Evolutionary conservation across 139 green algal species (phyloP).

Genomic region (Volvox africanus): DNA sequence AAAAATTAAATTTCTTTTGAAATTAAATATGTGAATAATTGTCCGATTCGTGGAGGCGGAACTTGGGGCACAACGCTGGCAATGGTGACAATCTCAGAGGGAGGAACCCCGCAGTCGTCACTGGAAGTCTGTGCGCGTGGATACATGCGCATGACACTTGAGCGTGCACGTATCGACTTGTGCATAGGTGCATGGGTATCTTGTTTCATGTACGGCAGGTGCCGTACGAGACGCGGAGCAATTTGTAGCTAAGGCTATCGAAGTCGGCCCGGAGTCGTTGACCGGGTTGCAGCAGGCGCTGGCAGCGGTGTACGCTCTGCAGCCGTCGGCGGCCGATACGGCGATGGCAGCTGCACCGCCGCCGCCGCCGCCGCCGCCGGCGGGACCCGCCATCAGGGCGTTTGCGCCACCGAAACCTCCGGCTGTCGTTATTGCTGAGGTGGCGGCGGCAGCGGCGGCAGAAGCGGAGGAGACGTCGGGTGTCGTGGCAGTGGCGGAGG

Average conservation of each 20-base stretch:
- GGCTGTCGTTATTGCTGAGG: neutral
- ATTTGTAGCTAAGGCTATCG: neutral
- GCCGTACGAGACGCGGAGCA: conserved; percentile 13
- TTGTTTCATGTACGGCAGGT: conserved; percentile 1
- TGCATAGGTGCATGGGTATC: too few relatives aligned
- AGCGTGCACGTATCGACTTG: too few relatives aligned
- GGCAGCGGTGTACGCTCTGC: conserved; percentile 1
- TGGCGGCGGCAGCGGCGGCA: conserved; percentile 17
- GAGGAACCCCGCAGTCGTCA: too few relatives aligned
- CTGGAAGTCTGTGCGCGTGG: too few relatives aligned
- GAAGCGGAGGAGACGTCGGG: neutral
- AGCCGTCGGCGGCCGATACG: neutral
- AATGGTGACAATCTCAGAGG: too few relatives aligned
- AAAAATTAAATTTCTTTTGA: too few relatives aligned
- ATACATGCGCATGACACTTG: too few relatives aligned
- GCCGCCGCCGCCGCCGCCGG: neutral
- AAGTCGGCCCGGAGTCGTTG: neutral
- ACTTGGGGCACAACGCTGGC: too few relatives aligned
- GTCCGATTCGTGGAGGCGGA: too few relatives aligned
- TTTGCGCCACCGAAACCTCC: neutral
- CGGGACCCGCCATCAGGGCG: neutral
- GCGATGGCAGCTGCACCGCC: neutral
- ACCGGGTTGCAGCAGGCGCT: neutral
- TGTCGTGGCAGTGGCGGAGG: conserved; percentile 28
- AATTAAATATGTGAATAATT: too few relatives aligned